These are phyloP conservation scores for Nannizzia gypsea DNA, from an alignment of 2,329 filamentous ascomycete species.

Conservation along the genomic window DNA sequence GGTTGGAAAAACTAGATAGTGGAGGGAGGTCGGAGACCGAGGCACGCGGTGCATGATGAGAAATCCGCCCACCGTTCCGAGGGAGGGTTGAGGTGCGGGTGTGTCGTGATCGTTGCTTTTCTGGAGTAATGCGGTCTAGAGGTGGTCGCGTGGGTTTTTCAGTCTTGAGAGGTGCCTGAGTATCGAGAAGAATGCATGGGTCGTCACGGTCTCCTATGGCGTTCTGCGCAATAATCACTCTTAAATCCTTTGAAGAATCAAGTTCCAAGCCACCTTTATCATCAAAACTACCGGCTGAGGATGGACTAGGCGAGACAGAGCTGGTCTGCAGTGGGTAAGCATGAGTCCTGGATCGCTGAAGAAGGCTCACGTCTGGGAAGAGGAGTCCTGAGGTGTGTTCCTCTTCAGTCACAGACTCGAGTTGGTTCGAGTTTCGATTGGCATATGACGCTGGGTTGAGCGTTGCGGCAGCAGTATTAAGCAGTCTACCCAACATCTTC, in stretches of 20 bases:
- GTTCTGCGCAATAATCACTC: slow-evolving; percentile 38
- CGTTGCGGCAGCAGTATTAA: slow-evolving; percentile 34
- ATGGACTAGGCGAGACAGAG: slow-evolving; percentile 33
- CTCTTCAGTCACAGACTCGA: slow-evolving; percentile 40
- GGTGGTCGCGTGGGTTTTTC: slow-evolving; percentile 25
- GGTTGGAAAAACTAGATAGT: slow-evolving; percentile 9
- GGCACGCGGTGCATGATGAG: slow-evolving; percentile 23
- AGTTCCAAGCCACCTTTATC: slow-evolving; percentile 37
- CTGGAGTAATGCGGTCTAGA: slow-evolving; percentile 21
- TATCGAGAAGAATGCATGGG: slow-evolving; percentile 36
- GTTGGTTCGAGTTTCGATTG: slow-evolving; percentile 26
- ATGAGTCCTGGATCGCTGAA: slow-evolving; percentile 31
- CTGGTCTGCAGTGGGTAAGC: slow-evolving; percentile 33
- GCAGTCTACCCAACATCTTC: slow-evolving; percentile 32
- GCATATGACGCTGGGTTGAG: slow-evolving; percentile 32
- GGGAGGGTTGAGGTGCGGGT: slow-evolving; percentile 26
- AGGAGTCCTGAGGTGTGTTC: slow-evolving; percentile 38
- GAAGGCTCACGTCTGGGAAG: slow-evolving; percentile 35
- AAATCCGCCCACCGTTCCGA: slow-evolving; percentile 23
- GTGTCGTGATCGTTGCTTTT: slow-evolving; percentile 23
- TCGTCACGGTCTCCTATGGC: slow-evolving; percentile 37
- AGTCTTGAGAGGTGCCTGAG: slow-evolving; percentile 22
- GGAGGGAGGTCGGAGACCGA: slow-evolving; percentile 20
- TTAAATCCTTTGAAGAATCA: slow-evolving; percentile 34
- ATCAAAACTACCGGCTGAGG: slow-evolving; percentile 34